A percentile compares a stretch with the other conserved stretches of the same genome.
These are phyloP conservation scores for Pythium folliculosum DNA, from an alignment of 352 stramenopile genomes.

Conservation along the genomic window DNA sequence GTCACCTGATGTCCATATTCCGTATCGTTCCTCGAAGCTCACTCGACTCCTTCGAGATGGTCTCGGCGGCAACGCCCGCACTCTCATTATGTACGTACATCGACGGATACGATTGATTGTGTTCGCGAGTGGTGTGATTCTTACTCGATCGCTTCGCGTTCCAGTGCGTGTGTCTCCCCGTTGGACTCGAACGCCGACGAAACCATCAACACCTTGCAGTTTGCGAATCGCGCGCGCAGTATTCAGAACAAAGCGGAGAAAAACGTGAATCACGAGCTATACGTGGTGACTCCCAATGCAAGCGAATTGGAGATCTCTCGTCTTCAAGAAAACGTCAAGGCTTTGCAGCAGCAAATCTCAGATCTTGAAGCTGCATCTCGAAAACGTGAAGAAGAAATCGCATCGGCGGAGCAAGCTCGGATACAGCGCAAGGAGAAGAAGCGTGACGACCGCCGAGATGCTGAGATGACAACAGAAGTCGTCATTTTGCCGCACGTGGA, in stretches of 20 bases:
- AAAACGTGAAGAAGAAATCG: slow-evolving; percentile 15
- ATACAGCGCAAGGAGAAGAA: slow-evolving; percentile 18
- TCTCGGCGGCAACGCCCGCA: slow-evolving; percentile 57
- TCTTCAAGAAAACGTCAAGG: slow-evolving; percentile 44
- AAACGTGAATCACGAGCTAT: slow-evolving; percentile 30
- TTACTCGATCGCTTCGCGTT: not conserved
- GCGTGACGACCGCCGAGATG: slow-evolving; percentile 15
- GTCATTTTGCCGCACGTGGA: slow-evolving; percentile 20
- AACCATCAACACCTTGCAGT: slow-evolving; percentile 70
- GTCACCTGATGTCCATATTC: slow-evolving; percentile 32
- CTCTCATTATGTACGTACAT: slow-evolving; percentile 51
- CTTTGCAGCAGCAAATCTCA: slow-evolving; percentile 10
- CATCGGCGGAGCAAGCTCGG: slow-evolving; percentile 6
- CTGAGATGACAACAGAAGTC: slow-evolving; percentile 26
- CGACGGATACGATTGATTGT: not conserved
- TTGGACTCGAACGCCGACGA: slow-evolving; percentile 49
- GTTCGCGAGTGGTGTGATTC: not conserved
- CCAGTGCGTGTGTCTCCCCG: slow-evolving; percentile 71
- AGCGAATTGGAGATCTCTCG: slow-evolving; percentile 45
- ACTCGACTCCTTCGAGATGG: slow-evolving; percentile 56
- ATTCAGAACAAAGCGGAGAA: slow-evolving; percentile 81
- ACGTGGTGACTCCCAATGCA: slow-evolving; percentile 17
- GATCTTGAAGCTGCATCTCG: slow-evolving; percentile 14
- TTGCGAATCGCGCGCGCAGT: slow-evolving; percentile 67
- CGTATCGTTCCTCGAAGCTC: slow-evolving; percentile 57